A percentile compares a stretch with the other conserved stretches of the same genome.
These are phyloP conservation scores for Nemania abortiva DNA, from an alignment of 2,329 filamentous ascomycete species.

Conservation along the genomic window DNA sequence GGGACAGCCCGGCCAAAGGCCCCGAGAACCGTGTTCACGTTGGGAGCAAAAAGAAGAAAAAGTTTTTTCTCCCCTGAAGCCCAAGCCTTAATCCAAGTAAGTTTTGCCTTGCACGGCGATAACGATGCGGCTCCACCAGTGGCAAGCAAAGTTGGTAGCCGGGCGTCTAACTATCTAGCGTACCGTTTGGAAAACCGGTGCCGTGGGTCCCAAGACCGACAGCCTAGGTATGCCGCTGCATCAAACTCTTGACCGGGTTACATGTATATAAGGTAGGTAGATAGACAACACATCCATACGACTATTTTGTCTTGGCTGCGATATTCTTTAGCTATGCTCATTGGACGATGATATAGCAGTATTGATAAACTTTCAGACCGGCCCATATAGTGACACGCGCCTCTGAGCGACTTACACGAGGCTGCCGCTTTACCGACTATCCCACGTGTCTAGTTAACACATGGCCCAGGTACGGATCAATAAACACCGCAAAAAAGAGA, in stretches of 20 bases:
- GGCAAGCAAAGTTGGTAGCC: slow-evolving; percentile 36
- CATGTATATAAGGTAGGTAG: not conserved
- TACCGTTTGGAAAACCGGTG: slow-evolving; percentile 21
- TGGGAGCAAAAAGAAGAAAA: slow-evolving; percentile 8
- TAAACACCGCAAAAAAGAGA: not conserved
- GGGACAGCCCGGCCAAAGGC: slow-evolving; percentile 6
- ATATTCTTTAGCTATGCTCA: slow-evolving; percentile 4
- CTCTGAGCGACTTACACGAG: slow-evolving; percentile 14
- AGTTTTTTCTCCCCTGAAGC: slow-evolving; percentile 13
- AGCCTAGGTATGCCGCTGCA: slow-evolving; percentile 39
- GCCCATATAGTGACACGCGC: not conserved
- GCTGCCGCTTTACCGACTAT: not conserved
- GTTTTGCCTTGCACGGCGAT: slow-evolving; percentile 17
- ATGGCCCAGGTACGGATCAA: not conserved
- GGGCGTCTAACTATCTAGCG: not conserved
- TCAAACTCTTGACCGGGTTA: slow-evolving; percentile 9
- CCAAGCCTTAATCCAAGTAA: slow-evolving; percentile 8
- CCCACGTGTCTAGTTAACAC: not conserved
- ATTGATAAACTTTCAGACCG: slow-evolving; percentile 1
- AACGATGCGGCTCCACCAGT: slow-evolving; percentile 29
- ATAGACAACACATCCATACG: slow-evolving; percentile 17
- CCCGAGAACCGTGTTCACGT: slow-evolving; percentile 37
- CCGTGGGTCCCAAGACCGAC: slow-evolving; percentile 35
- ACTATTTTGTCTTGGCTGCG: slow-evolving; percentile 5
- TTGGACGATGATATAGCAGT: slow-evolving; percentile 8